A percentile compares a stretch with the other conserved stretches of the same genome.
These are phyloP conservation scores for Imleria badia DNA, from an alignment of 768 basidiomycete species.

Conservation along the genomic window DNA sequence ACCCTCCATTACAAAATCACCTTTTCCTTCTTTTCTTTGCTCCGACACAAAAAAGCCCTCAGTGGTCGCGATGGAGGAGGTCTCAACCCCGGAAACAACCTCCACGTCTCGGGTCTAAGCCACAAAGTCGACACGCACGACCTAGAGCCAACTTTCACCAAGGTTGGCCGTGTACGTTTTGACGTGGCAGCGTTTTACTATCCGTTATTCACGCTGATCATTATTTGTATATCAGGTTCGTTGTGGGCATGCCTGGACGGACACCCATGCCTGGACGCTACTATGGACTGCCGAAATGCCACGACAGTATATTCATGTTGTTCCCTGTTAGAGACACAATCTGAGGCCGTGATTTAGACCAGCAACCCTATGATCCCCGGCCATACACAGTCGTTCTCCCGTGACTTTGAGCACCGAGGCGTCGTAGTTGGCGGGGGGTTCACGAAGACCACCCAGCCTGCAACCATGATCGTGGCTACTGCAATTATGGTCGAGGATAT, in stretches of 20 bases:
- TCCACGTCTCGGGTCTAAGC: constrained; percentile 58
- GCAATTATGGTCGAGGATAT: constrained; percentile 39
- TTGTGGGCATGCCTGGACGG: constrained; percentile 82
- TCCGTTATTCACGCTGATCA: background rate
- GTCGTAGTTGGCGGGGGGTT: constrained; percentile 33
- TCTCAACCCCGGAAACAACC: constrained; percentile 66
- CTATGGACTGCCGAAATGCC: constrained; percentile 87
- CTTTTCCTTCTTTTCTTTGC: background rate
- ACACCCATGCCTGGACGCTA: constrained; percentile 95
- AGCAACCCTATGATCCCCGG: constrained; percentile 88
- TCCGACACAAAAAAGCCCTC: background rate
- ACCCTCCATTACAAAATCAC: background rate
- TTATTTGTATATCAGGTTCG: constrained; percentile 62
- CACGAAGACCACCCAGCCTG: constrained; percentile 35
- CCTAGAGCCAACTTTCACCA: constrained; percentile 85
- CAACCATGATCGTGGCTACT: constrained; percentile 38
- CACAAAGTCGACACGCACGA: constrained; percentile 75
- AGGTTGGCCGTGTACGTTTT: constrained; percentile 79
- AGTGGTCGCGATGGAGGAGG: constrained; percentile 34
- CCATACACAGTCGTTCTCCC: constrained; percentile 83
- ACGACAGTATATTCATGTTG: constrained; percentile 49
- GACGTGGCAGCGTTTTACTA: constrained; percentile 3
- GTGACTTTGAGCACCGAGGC: constrained; percentile 60
- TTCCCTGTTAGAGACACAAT: background rate
- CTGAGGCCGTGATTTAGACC: constrained; percentile 44